phyloP scores from a whole-genome alignment of 441 rosid genomes.

The Macaranga tanarius region DNA sequence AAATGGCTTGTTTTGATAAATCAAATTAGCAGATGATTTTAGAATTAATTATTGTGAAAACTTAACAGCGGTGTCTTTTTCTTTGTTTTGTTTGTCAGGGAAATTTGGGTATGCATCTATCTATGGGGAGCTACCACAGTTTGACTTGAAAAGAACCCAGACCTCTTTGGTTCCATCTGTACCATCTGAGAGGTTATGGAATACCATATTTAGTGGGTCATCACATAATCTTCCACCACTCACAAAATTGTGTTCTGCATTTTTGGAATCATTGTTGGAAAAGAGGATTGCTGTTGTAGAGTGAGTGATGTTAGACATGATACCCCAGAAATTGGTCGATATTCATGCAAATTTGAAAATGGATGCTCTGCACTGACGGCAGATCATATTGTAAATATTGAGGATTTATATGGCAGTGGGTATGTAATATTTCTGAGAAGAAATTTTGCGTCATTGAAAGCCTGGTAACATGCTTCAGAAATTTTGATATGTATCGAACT shows the following conservation, averaged over 20 bases:
- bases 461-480: background rate
- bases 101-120: conserved; percentile 70
- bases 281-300: conserved; percentile 55
- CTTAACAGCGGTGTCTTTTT: background rate
- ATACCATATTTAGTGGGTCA: conserved; percentile 74
- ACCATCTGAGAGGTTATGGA: conserved; percentile 81
- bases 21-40: background rate
- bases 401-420: background rate
- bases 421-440: background rate
- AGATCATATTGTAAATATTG: background rate
- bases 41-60: background rate
- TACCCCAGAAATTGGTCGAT: background rate
- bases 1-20: background rate
- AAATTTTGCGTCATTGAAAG: background rate
- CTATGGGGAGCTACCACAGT: conserved; percentile 73
- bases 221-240: conserved; percentile 89
- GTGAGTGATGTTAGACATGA: conserved; percentile 25
- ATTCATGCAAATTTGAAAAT: background rate
- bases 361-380: background rate
- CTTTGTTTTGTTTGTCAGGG: conserved; percentile 30
- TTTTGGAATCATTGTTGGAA: conserved; percentile 80
- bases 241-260: conserved; percentile 61
- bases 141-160: conserved; percentile 42
- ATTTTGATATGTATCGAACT: conserved; percentile 17
- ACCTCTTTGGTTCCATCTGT: conserved; percentile 36